Base-by-base conservation (phyloP, 352 stramenopile species). In the Hyaloperonospora arabidopsidis region DNA sequence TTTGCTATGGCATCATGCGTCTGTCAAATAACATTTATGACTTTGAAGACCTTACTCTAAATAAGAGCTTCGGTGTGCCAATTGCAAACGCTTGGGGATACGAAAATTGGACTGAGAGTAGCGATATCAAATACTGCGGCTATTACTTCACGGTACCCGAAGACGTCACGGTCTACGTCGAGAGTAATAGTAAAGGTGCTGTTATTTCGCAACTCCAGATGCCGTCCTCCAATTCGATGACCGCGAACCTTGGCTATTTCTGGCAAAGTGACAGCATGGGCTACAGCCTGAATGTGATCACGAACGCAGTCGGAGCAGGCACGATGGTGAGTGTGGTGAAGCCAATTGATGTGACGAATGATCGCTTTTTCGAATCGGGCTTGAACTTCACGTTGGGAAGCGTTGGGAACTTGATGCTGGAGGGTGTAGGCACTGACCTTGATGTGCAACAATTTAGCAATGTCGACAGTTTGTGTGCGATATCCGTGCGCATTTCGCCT, bases 1-100 rank as follows among this genome's bases (percentile, higher is more conserved):
- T 90, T 19, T 90, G 78, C 34, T 90, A 82, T 46, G 68, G 65
- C 0, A 76, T 93, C 40, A 81, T 92, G 61, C 49, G 65, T 29
- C 58, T 88, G 10, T 85, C 79, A 0, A 68, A 65, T 29, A 52
- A 25, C 14, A 76, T 84, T 13, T 86, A 89, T 54, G 58, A 86
- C 51, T 89, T 87, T 25, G 39, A 89, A 23, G 18, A 52, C 11
- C 46, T 90, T 21, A 48, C 47, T 5, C 56, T 89, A 28, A 21
- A 67, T 11, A 52, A 67, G 11, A 47, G 34, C 1, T 39, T 56
- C 11, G 74, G 67, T 13, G 41, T 70, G 23, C 52, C 65, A 10
- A 68, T 74, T 39, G 43, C 50, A 18, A 52, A 73, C 14, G 68
- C 64, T 0, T 35, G 52, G 11, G 63, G 65, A 44, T 72, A 83